Evolutionary conservation across 2,329 filamentous ascomycete species (phyloP).

Genomic region (Leptographium radiaticola): DNA sequence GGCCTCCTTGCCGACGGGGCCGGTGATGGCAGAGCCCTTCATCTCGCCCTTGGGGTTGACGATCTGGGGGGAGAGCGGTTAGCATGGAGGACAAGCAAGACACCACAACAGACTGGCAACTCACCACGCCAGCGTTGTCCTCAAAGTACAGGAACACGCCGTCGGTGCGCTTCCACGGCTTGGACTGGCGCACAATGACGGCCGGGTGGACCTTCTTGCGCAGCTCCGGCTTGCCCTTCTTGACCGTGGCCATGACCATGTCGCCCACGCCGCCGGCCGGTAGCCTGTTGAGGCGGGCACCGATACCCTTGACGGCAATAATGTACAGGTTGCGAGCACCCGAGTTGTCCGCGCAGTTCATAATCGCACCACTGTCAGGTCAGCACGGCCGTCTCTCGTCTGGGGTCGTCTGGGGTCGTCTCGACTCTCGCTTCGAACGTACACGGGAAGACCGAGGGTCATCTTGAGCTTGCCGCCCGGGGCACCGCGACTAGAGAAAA

Average conservation of each 20-base stretch:
- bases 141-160: constrained; percentile 99
- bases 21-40: constrained; percentile 99
- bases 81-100: background rate
- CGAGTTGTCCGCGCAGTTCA: constrained; percentile 99
- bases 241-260: constrained; percentile 99
- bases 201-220: constrained; percentile 99
- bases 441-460: constrained; percentile 99
- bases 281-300: constrained; percentile 93
- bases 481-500: constrained; percentile 58
- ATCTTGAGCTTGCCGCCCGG: constrained; percentile 99
- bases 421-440: constrained; percentile 37
- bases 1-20: constrained; percentile 98
- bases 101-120: background rate
- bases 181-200: constrained; percentile 64
- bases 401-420: constrained; percentile 5
- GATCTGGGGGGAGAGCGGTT: constrained; percentile 45
- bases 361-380: constrained; percentile 72
- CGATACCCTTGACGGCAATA: constrained; percentile 98
- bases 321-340: constrained; percentile 99
- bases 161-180: constrained; percentile 98
- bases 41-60: constrained; percentile 99
- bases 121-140: constrained; percentile 97
- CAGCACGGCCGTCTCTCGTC: background rate
- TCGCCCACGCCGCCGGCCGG: constrained; percentile 96
- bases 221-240: constrained; percentile 99